Percentiles rank a stretch among this genome's conserved stretches.
phyloP scores from a whole-genome alignment of 1,284 basidiomycete genomes.

The Pterulicium gracile region DNA sequence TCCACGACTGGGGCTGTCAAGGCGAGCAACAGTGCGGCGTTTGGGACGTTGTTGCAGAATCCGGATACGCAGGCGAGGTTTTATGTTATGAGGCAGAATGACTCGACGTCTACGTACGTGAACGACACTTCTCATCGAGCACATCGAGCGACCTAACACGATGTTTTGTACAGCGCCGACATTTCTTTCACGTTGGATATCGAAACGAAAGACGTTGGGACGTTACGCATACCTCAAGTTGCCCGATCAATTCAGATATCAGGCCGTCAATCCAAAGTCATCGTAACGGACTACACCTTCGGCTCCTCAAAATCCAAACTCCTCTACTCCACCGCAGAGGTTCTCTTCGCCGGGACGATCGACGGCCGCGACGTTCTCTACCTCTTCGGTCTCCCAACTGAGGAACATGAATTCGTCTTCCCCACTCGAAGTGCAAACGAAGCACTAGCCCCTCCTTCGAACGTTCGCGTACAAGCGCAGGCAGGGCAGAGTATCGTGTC shows the following conservation, averaged over 20 bases:
- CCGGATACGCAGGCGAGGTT: slow-evolving; percentile 55
- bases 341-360: slow-evolving; percentile 59
- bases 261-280: slow-evolving; percentile 60
- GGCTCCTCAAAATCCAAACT: slow-evolving; percentile 37
- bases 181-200: slow-evolving; percentile 47
- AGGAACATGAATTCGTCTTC: background rate
- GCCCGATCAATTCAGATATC: slow-evolving; percentile 44
- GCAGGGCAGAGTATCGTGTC: slow-evolving; percentile 48
- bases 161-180: slow-evolving; percentile 29
- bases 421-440: background rate
- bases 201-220: slow-evolving; percentile 33
- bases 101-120: slow-evolving; percentile 56
- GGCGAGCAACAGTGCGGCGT: slow-evolving; percentile 38
- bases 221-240: slow-evolving; percentile 27
- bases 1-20: slow-evolving; percentile 37
- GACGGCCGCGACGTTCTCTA: slow-evolving; percentile 59
- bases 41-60: slow-evolving; percentile 56
- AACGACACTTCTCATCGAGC: slow-evolving; percentile 31
- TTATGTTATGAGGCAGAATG: slow-evolving; percentile 56
- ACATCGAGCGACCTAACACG: slow-evolving; percentile 38
- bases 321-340: slow-evolving; percentile 55
- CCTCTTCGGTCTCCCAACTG: slow-evolving; percentile 36
- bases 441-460: background rate
- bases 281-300: slow-evolving; percentile 59
- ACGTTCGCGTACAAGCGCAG: slow-evolving; percentile 15